Evolutionary conservation across 2,329 filamentous ascomycete species (phyloP), one percentile per base, ranked within the genome.

Genomic region (Xylaria sp.): DNA sequence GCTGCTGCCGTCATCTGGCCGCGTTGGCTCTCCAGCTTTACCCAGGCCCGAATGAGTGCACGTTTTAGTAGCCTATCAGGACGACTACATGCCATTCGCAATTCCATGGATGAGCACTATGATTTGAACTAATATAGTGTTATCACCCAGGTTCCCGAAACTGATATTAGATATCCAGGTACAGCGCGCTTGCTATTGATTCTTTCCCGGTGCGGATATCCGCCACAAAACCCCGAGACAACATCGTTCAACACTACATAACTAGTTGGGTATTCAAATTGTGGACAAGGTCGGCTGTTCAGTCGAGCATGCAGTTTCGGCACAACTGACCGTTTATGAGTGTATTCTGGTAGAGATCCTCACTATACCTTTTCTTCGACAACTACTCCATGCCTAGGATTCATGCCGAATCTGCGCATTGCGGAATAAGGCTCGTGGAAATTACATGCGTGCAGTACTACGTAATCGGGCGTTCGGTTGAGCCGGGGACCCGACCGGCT

Each of bases 141-240:
- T 28, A 28, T 28, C 28, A 28, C 28, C 28, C 28, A 28, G 28
- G 28, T 28, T 28, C 6, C 28, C 20, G 23, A 28, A 46, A 46
- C 31, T 59, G 10, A 31, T 43, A 31, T 55, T 9, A 49, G 33
- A 36, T 36, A 36, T 36, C 10, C 33, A 1, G 33, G 33, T 36
- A 36, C 7, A 10, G 33, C 33, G 33, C 33, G 33, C 33, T 10
- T 8, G 33, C 33, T 41, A 28, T 39, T 23, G 18, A 18, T 43
- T 12, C 31, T 25, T 62, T 62, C 23, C 48, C n/a, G 48, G 23
- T 54, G 25, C 15, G 39, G 51, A 54, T 13, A 62, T 55, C 60
- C 51, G 25, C 49, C 36, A 23, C 33, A 25, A 13, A 23, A 13
- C n/a, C 9, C 33, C 4, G 28, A 33, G 54, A 56, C 10, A 12